A percentile compares a stretch with the other conserved stretches of the same genome.
Conservation (phyloP, 352 stramenopile genomes). For the Pythium grandisporangium region DNA sequence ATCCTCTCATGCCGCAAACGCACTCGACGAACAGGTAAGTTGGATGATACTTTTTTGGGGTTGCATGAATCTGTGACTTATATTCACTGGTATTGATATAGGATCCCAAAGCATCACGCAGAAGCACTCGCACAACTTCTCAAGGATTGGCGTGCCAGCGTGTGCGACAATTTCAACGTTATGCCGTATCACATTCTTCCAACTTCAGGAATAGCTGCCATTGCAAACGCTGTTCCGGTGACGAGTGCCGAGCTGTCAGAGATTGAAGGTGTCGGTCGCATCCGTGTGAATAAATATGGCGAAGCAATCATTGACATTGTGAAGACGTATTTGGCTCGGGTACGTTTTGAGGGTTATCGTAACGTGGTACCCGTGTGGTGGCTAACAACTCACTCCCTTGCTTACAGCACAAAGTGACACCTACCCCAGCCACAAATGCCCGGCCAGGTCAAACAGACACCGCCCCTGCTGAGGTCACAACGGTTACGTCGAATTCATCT, state of each 20-base stretch:
- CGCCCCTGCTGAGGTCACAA: no score
- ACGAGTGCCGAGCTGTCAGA: constrained; percentile 68
- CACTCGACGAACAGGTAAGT: constrained; percentile 39
- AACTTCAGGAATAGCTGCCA: constrained; percentile 67
- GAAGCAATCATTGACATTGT: constrained; percentile 80
- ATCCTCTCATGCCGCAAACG: constrained; percentile 40
- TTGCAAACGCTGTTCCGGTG: constrained; percentile 68
- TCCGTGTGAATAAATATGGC: constrained; percentile 82
- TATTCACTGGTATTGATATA: constrained; percentile 13
- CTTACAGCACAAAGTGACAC: constrained; percentile 53
- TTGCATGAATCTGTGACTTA: not conserved
- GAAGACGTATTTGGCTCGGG: constrained; percentile 68
- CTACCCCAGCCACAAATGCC: constrained; percentile 15
- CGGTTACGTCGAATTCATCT: constrained; percentile 23
- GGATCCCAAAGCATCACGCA: constrained; percentile 60
- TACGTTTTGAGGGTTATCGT: no score
- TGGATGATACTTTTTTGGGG: not conserved
- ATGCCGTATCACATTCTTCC: constrained; percentile 87
- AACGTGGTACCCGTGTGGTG: not conserved
- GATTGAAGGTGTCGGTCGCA: constrained; percentile 76
- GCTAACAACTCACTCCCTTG: not conserved
- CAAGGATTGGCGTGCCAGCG: constrained; percentile 80
- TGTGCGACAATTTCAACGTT: constrained; percentile 78
- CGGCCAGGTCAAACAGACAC: no score
- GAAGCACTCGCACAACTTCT: constrained; percentile 68